A percentile compares a stretch with the other conserved stretches of the same genome.
Evolutionary conservation across 2,329 filamentous ascomycete species (phyloP).

Genomic region (Botrytis elliptica): DNA sequence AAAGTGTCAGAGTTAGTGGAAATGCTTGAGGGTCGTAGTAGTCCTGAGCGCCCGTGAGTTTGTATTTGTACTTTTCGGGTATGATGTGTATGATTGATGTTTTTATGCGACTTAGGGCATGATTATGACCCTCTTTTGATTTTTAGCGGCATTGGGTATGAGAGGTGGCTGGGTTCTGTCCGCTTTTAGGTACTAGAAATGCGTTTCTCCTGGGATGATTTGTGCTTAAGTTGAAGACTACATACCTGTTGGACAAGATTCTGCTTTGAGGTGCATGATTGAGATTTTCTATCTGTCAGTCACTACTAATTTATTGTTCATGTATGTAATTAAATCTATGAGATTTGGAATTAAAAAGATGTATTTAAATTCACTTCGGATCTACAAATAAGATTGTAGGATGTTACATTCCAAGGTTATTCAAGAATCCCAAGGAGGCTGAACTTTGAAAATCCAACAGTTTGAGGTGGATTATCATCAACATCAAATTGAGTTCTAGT

Average conservation of each 20-base stretch:
- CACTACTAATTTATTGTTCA: background rate
- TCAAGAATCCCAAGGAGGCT: background rate
- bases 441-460: background rate
- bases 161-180: background rate
- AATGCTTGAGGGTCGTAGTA: constrained; percentile 29
- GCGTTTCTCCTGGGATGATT: background rate
- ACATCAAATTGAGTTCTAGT: background rate
- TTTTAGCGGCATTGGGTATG: constrained; percentile 13
- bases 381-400: background rate
- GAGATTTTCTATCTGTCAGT: background rate
- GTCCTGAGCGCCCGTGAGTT: constrained; percentile 29
- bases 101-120: background rate
- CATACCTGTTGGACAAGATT: background rate
- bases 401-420: background rate
- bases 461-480: background rate
- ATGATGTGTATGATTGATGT: constrained; percentile 7
- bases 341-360: background rate
- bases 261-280: background rate
- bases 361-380: background rate
- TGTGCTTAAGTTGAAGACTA: background rate
- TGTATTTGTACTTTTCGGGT: background rate
- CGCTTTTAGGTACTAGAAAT: background rate
- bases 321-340: constrained; percentile 1
- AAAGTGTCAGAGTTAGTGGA: constrained; percentile 36
- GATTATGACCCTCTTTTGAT: background rate